Evolutionary conservation across 179 eudicot genomes (phyloP).

Genomic region (Pouteria campechiana): DNA sequence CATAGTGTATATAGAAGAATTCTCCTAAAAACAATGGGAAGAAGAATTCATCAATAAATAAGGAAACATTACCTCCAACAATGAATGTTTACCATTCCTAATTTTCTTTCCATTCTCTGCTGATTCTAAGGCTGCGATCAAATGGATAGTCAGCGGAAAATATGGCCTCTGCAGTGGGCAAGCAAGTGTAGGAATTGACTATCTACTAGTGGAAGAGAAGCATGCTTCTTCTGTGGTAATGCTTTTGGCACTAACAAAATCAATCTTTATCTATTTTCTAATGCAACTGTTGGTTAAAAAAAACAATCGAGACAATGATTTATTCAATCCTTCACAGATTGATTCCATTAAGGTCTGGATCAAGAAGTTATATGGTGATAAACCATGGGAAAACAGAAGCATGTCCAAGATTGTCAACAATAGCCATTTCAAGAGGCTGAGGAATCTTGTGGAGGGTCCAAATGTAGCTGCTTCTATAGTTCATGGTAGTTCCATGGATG

Average conservation of each 20-base stretch:
- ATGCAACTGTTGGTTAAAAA: neutral
- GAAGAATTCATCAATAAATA: too few species aligned
- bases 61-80: too few species aligned
- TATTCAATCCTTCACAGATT: slow-evolving; percentile 24
- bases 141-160: slow-evolving; percentile 64
- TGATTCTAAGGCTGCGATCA: slow-evolving; percentile 48
- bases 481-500: slow-evolving; percentile 57
- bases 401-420: slow-evolving; percentile 59
- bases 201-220: slow-evolving; percentile 62
- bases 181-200: slow-evolving; percentile 80
- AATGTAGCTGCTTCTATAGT: slow-evolving; percentile 35
- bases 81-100: too few species aligned
- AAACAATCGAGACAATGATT: neutral
- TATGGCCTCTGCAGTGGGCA: slow-evolving; percentile 86
- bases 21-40: too few species aligned
- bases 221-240: slow-evolving; percentile 55
- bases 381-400: slow-evolving; percentile 24
- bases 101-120: slow-evolving; percentile 26
- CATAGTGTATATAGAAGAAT: too few species aligned
- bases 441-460: slow-evolving; percentile 36
- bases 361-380: slow-evolving; percentile 45
- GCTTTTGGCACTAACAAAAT: neutral
- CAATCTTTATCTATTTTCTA: neutral
- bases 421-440: slow-evolving; percentile 57
- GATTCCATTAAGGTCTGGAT: slow-evolving; percentile 39